Evolutionary conservation across 2,329 filamentous ascomycete species (phyloP).

Genomic region (Fusarium drepaniforme): DNA sequence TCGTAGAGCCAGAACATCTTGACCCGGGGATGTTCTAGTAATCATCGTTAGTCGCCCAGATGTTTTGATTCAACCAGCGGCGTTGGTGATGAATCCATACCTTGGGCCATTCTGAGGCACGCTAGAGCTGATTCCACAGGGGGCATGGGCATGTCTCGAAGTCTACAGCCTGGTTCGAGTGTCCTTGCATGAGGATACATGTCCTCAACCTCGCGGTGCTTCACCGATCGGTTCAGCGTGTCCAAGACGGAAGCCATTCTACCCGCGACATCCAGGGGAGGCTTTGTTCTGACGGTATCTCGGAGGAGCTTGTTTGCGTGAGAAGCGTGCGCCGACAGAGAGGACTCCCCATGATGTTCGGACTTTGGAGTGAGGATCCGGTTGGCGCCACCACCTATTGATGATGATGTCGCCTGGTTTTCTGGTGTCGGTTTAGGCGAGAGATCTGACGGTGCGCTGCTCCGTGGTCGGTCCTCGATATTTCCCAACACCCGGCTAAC

Average conservation of each 20-base stretch:
- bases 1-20: neutral
- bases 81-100: neutral
- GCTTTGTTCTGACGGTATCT: constrained; percentile 30
- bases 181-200: neutral
- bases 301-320: constrained; percentile 39
- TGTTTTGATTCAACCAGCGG: neutral
- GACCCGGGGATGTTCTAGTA: neutral
- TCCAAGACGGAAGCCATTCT: constrained; percentile 29
- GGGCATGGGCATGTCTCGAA: neutral
- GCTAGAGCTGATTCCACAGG: neutral
- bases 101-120: neutral
- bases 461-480: neutral
- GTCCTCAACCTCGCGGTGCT: neutral
- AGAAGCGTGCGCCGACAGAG: constrained; percentile 25
- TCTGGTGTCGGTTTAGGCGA: too few species aligned
- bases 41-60: too few species aligned
- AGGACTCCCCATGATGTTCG: neutral
- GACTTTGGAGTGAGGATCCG: neutral
- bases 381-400: neutral
- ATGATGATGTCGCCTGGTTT: neutral
- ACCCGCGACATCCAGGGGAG: constrained; percentile 18
- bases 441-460: too few species aligned
- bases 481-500: neutral
- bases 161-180: neutral
- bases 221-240: neutral